Base-by-base conservation (phyloP, 2,329 filamentous ascomycete genomes). In the Colletotrichum sp. region DNA sequence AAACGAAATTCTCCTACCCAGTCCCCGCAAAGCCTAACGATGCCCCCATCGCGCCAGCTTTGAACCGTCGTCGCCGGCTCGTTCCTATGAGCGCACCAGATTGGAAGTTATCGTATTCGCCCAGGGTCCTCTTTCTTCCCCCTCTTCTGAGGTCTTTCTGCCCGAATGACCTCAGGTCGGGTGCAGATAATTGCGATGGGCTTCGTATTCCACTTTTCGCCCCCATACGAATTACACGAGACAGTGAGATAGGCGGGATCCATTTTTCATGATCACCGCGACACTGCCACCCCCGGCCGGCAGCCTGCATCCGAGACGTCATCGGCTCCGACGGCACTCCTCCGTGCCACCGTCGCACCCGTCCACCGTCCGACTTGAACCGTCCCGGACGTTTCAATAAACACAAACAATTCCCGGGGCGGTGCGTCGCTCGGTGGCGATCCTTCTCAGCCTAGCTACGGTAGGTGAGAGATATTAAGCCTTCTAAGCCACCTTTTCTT, bases 121-220 rank as follows among this genome's bases (percentile, higher is more conserved):
- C 52, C 52, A 39, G 16, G 52, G 52, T 21, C 36, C 30, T 26
- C 30, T 28, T 32, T 26, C 34, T 30, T 8, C n/a, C 28, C 52
- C 39, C 55, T 66, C 34, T 28, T 68, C 16, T 21, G 44, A 52
- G n/a, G 44, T 52, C n/a, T 52, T 55, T 55, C 30, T 34, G 65
- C 44, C 59, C 59, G 18, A 64, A 24, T 64, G 62, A 64, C 62
- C 21, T 44, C 18, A 16, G 60, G 62, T 64, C n/a, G 62, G 32
- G 8, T 36, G 13, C 44, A 55, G 26, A 55, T 70, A 30, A 70
- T 63, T 70, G 28, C 21, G 68, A 70, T 63, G 21, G 57, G 10
- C 68, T 70, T 70, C 57, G 68, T 70, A 70, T 70, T 28, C 68
- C 68, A 70, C 68, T 63, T 63, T 70, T 62, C 34, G 67, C 67